Percentiles rank a stretch among this genome's conserved stretches.
These are phyloP conservation scores for Fraxinus anomala DNA, from an alignment of 257 asterid species.

Conservation along the genomic window DNA sequence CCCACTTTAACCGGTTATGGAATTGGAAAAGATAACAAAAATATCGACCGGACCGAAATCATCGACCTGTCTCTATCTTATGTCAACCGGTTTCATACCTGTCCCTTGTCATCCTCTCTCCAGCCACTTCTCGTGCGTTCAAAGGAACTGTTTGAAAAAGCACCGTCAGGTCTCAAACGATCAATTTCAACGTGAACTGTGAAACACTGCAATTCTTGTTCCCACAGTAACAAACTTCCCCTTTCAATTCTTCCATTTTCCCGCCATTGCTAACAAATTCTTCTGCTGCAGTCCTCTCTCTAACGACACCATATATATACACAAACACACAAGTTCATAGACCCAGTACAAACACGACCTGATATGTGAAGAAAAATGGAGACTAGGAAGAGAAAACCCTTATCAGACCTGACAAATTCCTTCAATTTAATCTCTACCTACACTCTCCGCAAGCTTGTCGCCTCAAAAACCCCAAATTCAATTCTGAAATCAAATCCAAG, in stretches of 20 bases:
- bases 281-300: neutral
- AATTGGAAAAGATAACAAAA: no score
- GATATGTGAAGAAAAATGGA: neutral
- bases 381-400: slow-evolving; percentile 27
- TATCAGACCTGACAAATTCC: slow-evolving; percentile 34
- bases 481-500: slow-evolving; percentile 34
- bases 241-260: no score
- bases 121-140: neutral
- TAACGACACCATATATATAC: neutral
- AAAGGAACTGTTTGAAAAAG: neutral
- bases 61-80: no score
- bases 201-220: no score
- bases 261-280: neutral
- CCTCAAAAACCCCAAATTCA: slow-evolving; percentile 34
- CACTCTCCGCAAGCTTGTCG: slow-evolving; percentile 37
- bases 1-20: no score
- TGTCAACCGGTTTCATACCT: no score
- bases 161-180: neutral
- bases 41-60: no score
- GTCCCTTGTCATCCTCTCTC: no score
- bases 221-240: no score
- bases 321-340: neutral
- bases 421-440: slow-evolving; percentile 33
- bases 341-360: neutral
- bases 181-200: neutral